These are phyloP conservation scores for Scheffersomyces titani DNA, from an alignment of 1,139 yeast genomes.

Conservation along the genomic window DNA sequence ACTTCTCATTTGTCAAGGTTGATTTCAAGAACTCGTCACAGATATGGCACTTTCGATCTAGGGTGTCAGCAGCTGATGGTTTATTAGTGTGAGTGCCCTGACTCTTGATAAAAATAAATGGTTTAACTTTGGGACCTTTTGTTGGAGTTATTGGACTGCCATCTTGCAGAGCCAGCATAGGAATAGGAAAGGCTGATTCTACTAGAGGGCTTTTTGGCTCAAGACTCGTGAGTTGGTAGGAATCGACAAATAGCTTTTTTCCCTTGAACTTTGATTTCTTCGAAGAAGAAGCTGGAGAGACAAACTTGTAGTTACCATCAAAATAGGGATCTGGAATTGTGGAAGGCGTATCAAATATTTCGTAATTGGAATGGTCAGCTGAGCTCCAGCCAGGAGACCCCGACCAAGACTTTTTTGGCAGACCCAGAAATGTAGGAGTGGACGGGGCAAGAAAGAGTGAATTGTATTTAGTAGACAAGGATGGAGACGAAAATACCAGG, in stretches of 20 bases:
- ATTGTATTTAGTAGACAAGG: neutral
- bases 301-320: neutral
- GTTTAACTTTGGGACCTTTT: conserved; percentile 29
- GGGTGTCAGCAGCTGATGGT: neutral
- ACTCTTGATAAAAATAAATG: conserved; percentile 23
- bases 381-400: neutral
- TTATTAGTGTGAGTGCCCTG: conserved; percentile 4
- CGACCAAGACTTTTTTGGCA: neutral
- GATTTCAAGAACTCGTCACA: conserved; percentile 38
- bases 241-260: neutral
- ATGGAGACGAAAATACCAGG: neutral
- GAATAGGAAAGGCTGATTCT: neutral
- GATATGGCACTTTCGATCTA: conserved; percentile 29
- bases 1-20: conserved; percentile 33
- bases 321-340: neutral
- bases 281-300: neutral
- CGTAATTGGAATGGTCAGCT: neutral
- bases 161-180: neutral
- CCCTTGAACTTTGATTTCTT: neutral
- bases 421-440: neutral
- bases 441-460: neutral
- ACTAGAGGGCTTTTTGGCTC: conserved; percentile 1
- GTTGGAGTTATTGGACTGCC: neutral
- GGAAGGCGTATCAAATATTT: neutral
- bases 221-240: neutral